Evolutionary conservation across 1,139 yeast species (phyloP).

Genomic region (Zygosaccharomyces sapae): DNA sequence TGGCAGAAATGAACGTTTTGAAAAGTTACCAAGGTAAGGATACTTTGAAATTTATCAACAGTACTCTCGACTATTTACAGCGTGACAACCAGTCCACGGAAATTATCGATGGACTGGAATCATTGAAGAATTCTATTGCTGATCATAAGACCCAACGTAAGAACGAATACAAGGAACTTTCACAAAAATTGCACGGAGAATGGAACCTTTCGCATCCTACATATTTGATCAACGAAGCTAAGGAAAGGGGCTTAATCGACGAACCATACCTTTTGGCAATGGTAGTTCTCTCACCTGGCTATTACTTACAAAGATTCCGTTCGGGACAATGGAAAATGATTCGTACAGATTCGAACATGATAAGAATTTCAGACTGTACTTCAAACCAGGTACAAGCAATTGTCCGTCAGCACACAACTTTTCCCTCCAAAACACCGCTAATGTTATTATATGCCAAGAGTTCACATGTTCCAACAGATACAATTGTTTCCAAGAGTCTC

Average conservation of each 20-base stretch:
- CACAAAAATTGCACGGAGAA: conserved; percentile 26
- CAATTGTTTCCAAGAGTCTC: conserved; percentile 15
- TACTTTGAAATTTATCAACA: conserved; percentile 26
- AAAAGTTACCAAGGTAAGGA: conserved; percentile 35
- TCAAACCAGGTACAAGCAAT: conserved; percentile 23
- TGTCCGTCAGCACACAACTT: conserved; percentile 24
- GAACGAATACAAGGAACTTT: conserved; percentile 27
- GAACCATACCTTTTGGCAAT: conserved; percentile 27
- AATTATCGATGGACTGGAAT: conserved; percentile 14
- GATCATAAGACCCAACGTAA: conserved; percentile 18
- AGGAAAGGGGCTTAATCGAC: conserved; percentile 27
- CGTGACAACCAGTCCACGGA: conserved; percentile 15
- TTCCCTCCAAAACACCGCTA: conserved; percentile 30
- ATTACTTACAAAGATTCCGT: conserved; percentile 25
- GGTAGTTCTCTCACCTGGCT: conserved; percentile 30
- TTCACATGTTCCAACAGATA: conserved; percentile 19
- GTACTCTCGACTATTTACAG: conserved; percentile 27
- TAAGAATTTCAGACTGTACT: conserved; percentile 13
- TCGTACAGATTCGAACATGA: conserved; percentile 13
- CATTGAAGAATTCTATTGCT: conserved; percentile 20
- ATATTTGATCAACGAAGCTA: conserved; percentile 23
- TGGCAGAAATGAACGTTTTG: conserved; percentile 24
- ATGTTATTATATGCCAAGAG: conserved; percentile 30
- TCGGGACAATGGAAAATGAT: conserved; percentile 25
- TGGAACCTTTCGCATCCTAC: conserved; percentile 34